phyloP scores from a whole-genome alignment of 306 rosid species.

The Pterocarpus macrocarpus region DNA sequence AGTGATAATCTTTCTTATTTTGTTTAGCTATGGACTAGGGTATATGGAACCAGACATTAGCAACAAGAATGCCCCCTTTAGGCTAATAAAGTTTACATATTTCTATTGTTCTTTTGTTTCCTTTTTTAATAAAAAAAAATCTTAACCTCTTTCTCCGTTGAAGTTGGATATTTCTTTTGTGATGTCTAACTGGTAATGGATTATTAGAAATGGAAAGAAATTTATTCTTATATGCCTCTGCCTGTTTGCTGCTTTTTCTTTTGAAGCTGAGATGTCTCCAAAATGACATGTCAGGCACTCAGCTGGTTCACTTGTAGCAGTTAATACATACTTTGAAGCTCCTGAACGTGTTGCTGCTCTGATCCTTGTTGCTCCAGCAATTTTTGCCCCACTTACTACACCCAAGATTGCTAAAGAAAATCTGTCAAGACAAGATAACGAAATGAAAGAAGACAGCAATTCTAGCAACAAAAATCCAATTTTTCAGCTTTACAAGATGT shows the following conservation, averaged over 20 bases:
- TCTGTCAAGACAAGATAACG: conserved; percentile 49
- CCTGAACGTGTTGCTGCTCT: conserved; percentile 90
- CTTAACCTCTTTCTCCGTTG: conserved; percentile 19
- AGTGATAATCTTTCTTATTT: conserved; percentile 13
- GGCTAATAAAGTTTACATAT: conserved; percentile 23
- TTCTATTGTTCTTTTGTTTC: conserved; percentile 5
- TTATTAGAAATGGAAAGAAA: not conserved
- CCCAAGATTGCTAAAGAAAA: conserved; percentile 53
- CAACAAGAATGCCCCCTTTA: conserved; percentile 1
- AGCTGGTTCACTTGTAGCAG: conserved; percentile 88
- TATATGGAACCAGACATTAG: conserved; percentile 13
- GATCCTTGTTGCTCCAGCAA: conserved; percentile 88
- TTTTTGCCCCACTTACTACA: conserved; percentile 68
- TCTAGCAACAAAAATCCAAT: conserved; percentile 53
- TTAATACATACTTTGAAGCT: conserved; percentile 85
- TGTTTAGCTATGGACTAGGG: not conserved
- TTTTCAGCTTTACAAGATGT: conserved; percentile 56
- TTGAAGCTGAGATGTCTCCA: conserved; percentile 38
- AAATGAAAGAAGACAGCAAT: conserved; percentile 54
- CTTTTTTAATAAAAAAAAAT: not conserved
- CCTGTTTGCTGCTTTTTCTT: not conserved
- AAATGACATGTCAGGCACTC: conserved; percentile 79
- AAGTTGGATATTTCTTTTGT: not conserved
- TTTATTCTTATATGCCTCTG: conserved; percentile 27
- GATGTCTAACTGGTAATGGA: conserved; percentile 3